phyloP scores from a whole-genome alignment of 1,284 basidiomycete species.

The Leccinum fuscescens region DNA sequence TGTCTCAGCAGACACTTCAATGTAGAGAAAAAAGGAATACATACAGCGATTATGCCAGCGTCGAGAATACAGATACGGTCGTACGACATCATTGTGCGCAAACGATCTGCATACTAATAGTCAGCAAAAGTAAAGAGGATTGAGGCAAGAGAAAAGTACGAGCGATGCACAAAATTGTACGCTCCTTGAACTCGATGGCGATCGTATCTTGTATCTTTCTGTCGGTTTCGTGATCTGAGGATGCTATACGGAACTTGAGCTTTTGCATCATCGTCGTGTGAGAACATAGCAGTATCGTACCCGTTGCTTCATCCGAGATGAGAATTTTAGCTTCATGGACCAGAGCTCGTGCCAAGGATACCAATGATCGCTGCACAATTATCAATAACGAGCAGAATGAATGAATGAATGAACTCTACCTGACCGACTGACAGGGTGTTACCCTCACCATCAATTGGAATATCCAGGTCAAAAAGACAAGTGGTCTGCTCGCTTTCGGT shows the following conservation, averaged over 20 bases:
- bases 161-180: slow-evolving; percentile 81
- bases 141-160: slow-evolving; percentile 42
- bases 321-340: slow-evolving; percentile 77
- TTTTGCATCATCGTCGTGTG: slow-evolving; percentile 37
- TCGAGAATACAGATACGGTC: slow-evolving; percentile 78
- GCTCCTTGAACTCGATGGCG: slow-evolving; percentile 73
- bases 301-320: slow-evolving; percentile 77
- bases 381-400: not conserved
- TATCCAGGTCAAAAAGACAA: slow-evolving; percentile 77
- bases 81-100: slow-evolving; percentile 74
- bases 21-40: slow-evolving; percentile 12
- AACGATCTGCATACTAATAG: slow-evolving; percentile 47
- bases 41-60: slow-evolving; percentile 59
- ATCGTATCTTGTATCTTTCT: slow-evolving; percentile 86
- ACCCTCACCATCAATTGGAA: slow-evolving; percentile 82
- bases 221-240: slow-evolving; percentile 83
- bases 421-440: slow-evolving; percentile 72
- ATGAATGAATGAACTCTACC: slow-evolving; percentile 44
- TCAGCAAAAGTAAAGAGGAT: not conserved
- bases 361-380: slow-evolving; percentile 64
- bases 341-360: slow-evolving; percentile 79
- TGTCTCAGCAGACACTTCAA: not conserved
- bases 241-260: slow-evolving; percentile 41
- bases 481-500: not conserved
- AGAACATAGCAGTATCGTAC: slow-evolving; percentile 17